Evolutionary conservation across 768 basidiomycete species (phyloP).

Genomic region (Leccinum imitatum): DNA sequence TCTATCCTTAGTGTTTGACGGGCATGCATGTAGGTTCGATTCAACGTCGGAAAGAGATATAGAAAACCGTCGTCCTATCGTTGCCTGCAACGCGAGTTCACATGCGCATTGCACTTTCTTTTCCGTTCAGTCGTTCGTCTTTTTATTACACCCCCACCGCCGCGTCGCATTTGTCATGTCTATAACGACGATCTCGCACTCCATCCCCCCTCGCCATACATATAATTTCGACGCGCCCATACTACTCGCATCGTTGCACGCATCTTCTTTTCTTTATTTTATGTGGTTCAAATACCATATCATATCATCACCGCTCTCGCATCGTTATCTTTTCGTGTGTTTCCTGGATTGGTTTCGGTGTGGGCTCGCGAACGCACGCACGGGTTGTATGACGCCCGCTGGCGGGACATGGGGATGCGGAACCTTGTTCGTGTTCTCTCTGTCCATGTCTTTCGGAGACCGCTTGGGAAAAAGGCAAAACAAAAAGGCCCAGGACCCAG

Average conservation of each 20-base stretch:
- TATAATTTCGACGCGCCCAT: background rate
- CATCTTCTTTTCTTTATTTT: background rate
- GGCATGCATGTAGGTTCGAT: slow-evolving; percentile 12
- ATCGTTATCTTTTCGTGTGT: background rate
- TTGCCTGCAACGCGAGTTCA: background rate
- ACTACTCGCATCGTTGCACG: background rate
- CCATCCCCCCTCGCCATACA: background rate
- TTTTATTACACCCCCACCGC: background rate
- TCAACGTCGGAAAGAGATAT: background rate
- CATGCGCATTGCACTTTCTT: background rate
- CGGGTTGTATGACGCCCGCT: background rate
- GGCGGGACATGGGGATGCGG: too few relatives aligned
- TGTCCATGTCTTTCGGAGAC: too few relatives aligned
- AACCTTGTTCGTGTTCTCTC: too few relatives aligned
- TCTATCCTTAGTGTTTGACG: background rate
- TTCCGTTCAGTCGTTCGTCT: background rate
- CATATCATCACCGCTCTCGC: background rate
- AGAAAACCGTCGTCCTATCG: background rate
- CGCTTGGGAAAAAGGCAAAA: too few relatives aligned
- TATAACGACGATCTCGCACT: background rate
- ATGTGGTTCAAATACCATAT: background rate
- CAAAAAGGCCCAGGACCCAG: too few relatives aligned
- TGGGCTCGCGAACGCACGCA: background rate
- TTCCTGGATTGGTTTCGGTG: background rate
- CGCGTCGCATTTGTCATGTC: background rate